Base-by-base conservation (phyloP, 2,329 filamentous ascomycete genomes). In the Venturiaceae sp. region DNA sequence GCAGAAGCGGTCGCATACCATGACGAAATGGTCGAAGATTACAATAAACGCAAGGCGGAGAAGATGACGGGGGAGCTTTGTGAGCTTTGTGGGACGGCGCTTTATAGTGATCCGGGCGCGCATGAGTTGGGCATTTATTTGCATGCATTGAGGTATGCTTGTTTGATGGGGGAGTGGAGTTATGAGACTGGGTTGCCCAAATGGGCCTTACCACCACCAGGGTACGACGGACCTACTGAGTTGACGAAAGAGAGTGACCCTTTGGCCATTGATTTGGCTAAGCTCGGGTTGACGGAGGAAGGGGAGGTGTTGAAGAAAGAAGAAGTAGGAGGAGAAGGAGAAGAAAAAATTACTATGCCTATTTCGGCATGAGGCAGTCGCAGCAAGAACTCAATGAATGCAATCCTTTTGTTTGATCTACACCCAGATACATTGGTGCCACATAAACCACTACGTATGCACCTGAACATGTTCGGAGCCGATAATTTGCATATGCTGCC, bases 61-160 rank as follows among this genome's bases (percentile, higher is more conserved):
- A 92, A 90, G 70, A 87, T 97, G 81, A 95, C 92, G 1, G 94
- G 94, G 13, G 78, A 91, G 66, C 75, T 83, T 16, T 99, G 94
- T 70, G 80, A 86, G 5, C 72, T 91, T 34, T 99, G 94, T 71
- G 81, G 87, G 60, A 96, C 94, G 21, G 88, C 90, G 23, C 77
- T 99, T 46, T 99, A 97, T 72, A 95, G 89, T 16, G 94, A 99
- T 68, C 94, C 94, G 0, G 92, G 92, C 1, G 74, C 80, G 44
- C 92, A 97, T 66, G 94, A 99, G 75, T 79, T 99, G 52, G 90
- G 89, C 0, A 87, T 99, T 41, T 99, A 92, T 81, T 79, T 99
- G 62, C 94, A 99, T 75, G 95, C 92, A 59, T 83, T 91, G 61
- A 84, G 89, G 50, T 99, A 99, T 70, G 86, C 92, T 64, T 92